phyloP scores from a whole-genome alignment of 2,329 filamentous ascomycete genomes.

The Fusarium torulosum region DNA sequence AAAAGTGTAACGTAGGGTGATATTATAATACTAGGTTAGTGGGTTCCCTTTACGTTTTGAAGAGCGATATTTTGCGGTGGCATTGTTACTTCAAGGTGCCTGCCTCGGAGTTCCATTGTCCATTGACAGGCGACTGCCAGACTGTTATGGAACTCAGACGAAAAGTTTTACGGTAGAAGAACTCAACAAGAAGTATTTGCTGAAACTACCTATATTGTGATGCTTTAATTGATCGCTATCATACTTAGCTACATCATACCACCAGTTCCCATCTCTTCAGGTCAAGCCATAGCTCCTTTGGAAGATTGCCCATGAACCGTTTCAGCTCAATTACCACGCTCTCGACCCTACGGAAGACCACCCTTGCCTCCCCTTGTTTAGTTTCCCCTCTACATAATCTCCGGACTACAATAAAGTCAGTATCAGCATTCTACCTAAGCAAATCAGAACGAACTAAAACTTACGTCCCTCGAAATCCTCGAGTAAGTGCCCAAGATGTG shows the following conservation, averaged over 20 bases:
- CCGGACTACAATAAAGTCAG: constrained; percentile 14
- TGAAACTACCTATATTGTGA: too few relatives aligned
- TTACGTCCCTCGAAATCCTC: constrained; percentile 27
- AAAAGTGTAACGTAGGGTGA: too few relatives aligned
- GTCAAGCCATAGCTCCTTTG: constrained; percentile 37
- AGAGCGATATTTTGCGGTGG: too few relatives aligned
- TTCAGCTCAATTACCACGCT: constrained; percentile 20
- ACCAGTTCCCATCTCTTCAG: constrained; percentile 1
- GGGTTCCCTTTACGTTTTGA: too few relatives aligned
- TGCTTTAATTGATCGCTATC: background rate
- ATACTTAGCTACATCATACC: background rate
- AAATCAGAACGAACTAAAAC: background rate
- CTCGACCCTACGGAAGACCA: constrained; percentile 15
- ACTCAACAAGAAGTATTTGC: too few relatives aligned
- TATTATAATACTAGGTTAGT: too few relatives aligned
- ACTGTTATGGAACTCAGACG: too few relatives aligned
- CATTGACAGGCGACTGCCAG: too few relatives aligned
- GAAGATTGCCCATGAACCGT: constrained; percentile 23
- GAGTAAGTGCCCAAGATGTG: constrained; percentile 23
- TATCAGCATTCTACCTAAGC: background rate
- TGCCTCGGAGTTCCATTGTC: too few relatives aligned
- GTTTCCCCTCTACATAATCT: constrained; percentile 7
- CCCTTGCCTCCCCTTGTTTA: constrained; percentile 9
- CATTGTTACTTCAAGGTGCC: background rate
- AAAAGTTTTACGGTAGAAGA: too few relatives aligned